Base-by-base conservation (phyloP, 2,329 filamentous ascomycete genomes). In the Penicillium sp. region DNA sequence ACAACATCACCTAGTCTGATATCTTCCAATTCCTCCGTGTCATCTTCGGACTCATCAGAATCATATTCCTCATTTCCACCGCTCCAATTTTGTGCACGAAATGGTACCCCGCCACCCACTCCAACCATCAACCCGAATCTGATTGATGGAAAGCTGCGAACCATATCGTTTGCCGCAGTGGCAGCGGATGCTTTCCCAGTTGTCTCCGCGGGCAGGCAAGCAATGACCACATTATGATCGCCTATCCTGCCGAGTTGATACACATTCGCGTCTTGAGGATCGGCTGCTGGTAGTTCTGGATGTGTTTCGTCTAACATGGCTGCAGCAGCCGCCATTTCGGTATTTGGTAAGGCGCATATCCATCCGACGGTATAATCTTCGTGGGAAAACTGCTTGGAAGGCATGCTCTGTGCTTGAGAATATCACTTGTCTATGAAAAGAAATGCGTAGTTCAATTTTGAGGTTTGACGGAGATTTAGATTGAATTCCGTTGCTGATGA, bases 171-270 rank as follows among this genome's bases (percentile, higher is more conserved):
- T 11, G 60, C 63, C 0, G 63, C 63, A 1, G 35, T 58, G 1
- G 59, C 59, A n/a, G 64, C 62, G 2, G 65, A 57, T 12, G 46
- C 56, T 20, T 30, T 59, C 4, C 65, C 65, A 24, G 57, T 54
- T 38, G 33, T 47, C 11, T 57, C 63, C 16, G 21, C 40, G 0
- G 62, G 60, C 1, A 65, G 40, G 52, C 60, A 64, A 20, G 60
- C 53, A 6, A 56, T 56, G 8, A 51, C 53, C 26, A 56, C 47
- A 11, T 56, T 56, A 12, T 56, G 47, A 24, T 57, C 33, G 1
- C 55, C 48, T 11, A 57, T 28, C 5, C 28, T 14, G 21, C 55
- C 54, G 3, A 59, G 43, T 2, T 11, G 24, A 14, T 59, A 59
- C 1, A 20, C 1, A 14, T 56, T 52, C 9, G 20, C 9, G 23